Percentiles rank a stretch among this genome's conserved stretches.
phyloP scores from a whole-genome alignment of 805 yeast genomes.

The Jamesozyma jinghongensis region DNA sequence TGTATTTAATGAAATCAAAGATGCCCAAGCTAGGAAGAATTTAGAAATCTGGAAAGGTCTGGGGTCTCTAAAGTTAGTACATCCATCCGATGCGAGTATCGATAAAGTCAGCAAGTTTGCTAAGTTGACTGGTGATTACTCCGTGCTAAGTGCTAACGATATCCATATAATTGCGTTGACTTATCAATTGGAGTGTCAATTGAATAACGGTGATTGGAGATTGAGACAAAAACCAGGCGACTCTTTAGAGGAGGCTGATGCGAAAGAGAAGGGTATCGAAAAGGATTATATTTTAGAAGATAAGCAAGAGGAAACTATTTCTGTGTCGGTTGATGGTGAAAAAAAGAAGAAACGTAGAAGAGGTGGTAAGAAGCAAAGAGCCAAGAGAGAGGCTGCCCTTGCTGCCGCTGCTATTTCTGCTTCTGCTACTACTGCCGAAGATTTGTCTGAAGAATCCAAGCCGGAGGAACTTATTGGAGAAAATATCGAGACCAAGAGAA shows the following conservation, averaged over 20 bases:
- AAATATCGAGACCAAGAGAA: too few species aligned
- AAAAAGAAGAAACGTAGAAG: conserved; percentile 38
- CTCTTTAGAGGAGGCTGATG: conserved; percentile 17
- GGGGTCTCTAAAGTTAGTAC: conserved; percentile 58
- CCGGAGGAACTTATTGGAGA: too few species aligned
- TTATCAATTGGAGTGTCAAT: conserved; percentile 73
- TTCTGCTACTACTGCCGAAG: conserved; percentile 3
- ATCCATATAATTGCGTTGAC: conserved; percentile 85
- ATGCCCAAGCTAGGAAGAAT: conserved; percentile 74
- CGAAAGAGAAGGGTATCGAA: conserved; percentile 3
- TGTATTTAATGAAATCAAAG: conserved; percentile 76
- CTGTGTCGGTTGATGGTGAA: conserved; percentile 16
- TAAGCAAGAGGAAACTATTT: not conserved
- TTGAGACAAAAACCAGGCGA: conserved; percentile 70
- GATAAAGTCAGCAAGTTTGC: conserved; percentile 68
- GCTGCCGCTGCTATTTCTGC: conserved; percentile 13
- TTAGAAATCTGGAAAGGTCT: conserved; percentile 61
- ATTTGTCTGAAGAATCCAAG: conserved; percentile 1
- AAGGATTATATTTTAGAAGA: not conserved
- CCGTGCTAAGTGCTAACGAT: conserved; percentile 86
- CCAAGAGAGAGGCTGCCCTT: conserved; percentile 40
- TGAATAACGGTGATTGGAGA: conserved; percentile 59
- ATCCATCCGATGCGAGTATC: conserved; percentile 60
- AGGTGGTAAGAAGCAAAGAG: conserved; percentile 59
- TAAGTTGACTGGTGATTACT: conserved; percentile 79